phyloP scores from a whole-genome alignment of 805 yeast genomes.

The Spathaspora passalidarum region DNA sequence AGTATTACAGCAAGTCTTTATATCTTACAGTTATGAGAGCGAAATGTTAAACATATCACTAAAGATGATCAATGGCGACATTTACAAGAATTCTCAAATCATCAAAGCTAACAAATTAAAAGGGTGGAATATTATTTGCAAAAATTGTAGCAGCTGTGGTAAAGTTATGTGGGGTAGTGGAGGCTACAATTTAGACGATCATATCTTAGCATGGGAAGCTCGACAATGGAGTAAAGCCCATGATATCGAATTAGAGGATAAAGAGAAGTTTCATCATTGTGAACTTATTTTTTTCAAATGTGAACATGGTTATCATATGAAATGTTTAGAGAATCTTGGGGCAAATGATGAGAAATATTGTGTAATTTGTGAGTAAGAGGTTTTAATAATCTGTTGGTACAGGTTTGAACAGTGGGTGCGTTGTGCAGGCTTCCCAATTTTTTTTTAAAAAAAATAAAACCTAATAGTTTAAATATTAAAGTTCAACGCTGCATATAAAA shows the following conservation, averaged over 20 bases:
- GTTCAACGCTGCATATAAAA: no score
- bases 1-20: constrained; percentile 59
- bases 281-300: constrained; percentile 59
- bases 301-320: constrained; percentile 61
- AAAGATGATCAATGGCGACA: constrained; percentile 54
- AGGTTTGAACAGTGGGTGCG: no score
- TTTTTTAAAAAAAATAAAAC: no score
- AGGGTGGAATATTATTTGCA: constrained; percentile 58
- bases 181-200: constrained; percentile 33
- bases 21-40: constrained; percentile 63
- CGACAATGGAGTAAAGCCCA: constrained; percentile 17
- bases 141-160: constrained; percentile 75
- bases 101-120: constrained; percentile 40
- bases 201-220: constrained; percentile 59
- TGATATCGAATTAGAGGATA: constrained; percentile 7
- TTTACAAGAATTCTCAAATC: constrained; percentile 43
- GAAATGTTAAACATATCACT: constrained; percentile 51
- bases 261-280: constrained; percentile 15
- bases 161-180: constrained; percentile 76
- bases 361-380: constrained; percentile 18
- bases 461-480: no score
- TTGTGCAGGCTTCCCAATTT: no score
- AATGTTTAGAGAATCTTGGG: constrained; percentile 49
- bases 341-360: constrained; percentile 17
- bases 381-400: no score